Evolutionary conservation across 1,284 basidiomycete species (phyloP), one percentile per base, ranked within the genome.

Genomic region (Leucoagaricus sp.): DNA sequence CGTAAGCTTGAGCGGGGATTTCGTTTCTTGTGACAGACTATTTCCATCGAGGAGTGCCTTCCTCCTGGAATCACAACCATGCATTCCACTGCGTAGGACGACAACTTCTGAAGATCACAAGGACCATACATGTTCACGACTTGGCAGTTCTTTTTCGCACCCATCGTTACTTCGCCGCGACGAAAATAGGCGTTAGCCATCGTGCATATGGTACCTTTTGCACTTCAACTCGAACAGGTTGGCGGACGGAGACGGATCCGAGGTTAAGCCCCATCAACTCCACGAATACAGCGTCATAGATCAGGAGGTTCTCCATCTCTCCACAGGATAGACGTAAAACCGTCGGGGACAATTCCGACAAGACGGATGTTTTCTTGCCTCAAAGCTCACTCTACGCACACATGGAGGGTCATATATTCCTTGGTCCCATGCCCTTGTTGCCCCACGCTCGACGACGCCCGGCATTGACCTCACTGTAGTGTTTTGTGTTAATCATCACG

Each of bases 261-360:
- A 55, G 36, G 53, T 41, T 55, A 38, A 28, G 25, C 53, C 53
- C 33, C 9, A 42, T 10, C 53, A 41, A 38, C 53, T 41, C 38
- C 46, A 53, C 21, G 31, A 17, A 36, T 33, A 26, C 25, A 12
- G 50, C 38, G 50, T 23, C 15, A 31, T 29, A 19, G 29, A 44
- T 8, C 13, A 31, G 8, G 26, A 9, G n/a, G 7, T 28, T 26
- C 45, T 28, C 26, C 25, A 25, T 15, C 10, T 29, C 17, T 25
- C 17, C 23, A 1, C 19, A 4, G 4, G 36, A 5, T 4, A 38
- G 13, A 5, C 4, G 36, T 38, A n/a, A 38, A 38, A 15, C 13
- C 36, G 36, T 38, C n/a, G n/a, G n/a, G 36, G 17, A n/a, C 36
- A n/a, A n/a, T 38, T n/a, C n/a, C n/a, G n/a, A n/a, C 36, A 38